Evolutionary conservation across 208 protist species (phyloP).

Genomic region (Trypanosoma congolense): DNA sequence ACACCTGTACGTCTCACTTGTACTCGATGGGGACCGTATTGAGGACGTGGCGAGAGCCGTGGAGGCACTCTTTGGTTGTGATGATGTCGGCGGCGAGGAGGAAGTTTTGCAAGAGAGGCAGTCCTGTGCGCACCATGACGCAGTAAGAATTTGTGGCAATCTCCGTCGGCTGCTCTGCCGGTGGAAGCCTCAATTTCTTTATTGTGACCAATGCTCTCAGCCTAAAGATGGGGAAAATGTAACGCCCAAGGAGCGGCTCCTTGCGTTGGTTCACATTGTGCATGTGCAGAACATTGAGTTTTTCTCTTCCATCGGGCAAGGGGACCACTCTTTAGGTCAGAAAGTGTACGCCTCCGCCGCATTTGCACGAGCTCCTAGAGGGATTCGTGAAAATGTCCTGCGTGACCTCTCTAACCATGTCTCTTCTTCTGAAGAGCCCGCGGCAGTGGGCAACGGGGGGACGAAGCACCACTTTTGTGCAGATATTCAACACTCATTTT

Average conservation of each 20-base stretch:
- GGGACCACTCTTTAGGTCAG: neutral
- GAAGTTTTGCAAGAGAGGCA: neutral
- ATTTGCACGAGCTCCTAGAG: conserved; percentile 10
- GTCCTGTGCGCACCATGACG: no score
- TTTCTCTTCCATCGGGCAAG: neutral
- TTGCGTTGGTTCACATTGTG: neutral
- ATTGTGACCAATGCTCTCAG: conserved; percentile 17
- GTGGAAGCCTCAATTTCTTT: conserved; percentile 16
- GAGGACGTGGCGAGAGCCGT: conserved; percentile 43
- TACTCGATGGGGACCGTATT: conserved; percentile 56
- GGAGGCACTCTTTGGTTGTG: conserved; percentile 29
- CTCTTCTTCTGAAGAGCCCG: neutral
- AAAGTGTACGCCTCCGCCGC: conserved; percentile 6
- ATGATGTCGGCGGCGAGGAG: neutral
- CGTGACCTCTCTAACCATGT: neutral
- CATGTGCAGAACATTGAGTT: no score
- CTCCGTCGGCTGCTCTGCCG: conserved; percentile 8
- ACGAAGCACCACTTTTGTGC: conserved; percentile 68
- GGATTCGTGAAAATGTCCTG: conserved; percentile 12
- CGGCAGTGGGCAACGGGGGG: neutral
- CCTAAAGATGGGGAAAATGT: neutral
- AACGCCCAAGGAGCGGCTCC: neutral
- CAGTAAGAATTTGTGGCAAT: conserved; percentile 4
- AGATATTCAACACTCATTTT: conserved; percentile 39
- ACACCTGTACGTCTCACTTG: conserved; percentile 59